Evolutionary conservation across 1,139 yeast genomes (phyloP).

Genomic region (Kazachstania sp.): DNA sequence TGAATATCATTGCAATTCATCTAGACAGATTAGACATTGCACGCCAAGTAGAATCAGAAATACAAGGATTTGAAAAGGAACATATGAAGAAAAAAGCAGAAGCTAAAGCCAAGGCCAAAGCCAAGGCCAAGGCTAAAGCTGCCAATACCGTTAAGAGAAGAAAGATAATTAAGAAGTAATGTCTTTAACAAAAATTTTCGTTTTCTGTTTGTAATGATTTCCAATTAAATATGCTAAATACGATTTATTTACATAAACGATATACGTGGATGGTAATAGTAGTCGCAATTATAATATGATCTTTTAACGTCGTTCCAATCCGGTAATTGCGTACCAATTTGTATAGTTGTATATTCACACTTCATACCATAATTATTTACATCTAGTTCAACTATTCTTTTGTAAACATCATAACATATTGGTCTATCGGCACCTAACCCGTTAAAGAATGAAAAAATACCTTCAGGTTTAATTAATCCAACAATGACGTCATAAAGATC

Average conservation of each 20-base stretch:
- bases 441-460: constrained; percentile 82
- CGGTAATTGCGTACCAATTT: constrained; percentile 34
- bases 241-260: constrained; percentile 16
- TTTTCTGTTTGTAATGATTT: not conserved
- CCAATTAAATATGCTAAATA: not conserved
- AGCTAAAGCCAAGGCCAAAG: too few relatives aligned
- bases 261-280: constrained; percentile 31
- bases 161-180: too few relatives aligned
- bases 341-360: constrained; percentile 43
- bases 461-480: constrained; percentile 72
- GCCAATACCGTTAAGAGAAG: too few relatives aligned
- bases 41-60: constrained; percentile 21
- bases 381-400: constrained; percentile 72
- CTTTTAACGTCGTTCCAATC: constrained; percentile 30
- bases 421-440: constrained; percentile 95
- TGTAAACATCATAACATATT: constrained; percentile 82
- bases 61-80: constrained; percentile 4
- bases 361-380: constrained; percentile 67
- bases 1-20: constrained; percentile 25
- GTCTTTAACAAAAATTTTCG: too few relatives aligned
- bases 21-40: constrained; percentile 24
- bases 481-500: constrained; percentile 75
- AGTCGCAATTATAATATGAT: constrained; percentile 29
- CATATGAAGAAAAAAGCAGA: too few relatives aligned
- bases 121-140: too few relatives aligned